Evolutionary conservation across 139 green algal genomes (phyloP).

Genomic region (Chlorella sorokiniana): DNA sequence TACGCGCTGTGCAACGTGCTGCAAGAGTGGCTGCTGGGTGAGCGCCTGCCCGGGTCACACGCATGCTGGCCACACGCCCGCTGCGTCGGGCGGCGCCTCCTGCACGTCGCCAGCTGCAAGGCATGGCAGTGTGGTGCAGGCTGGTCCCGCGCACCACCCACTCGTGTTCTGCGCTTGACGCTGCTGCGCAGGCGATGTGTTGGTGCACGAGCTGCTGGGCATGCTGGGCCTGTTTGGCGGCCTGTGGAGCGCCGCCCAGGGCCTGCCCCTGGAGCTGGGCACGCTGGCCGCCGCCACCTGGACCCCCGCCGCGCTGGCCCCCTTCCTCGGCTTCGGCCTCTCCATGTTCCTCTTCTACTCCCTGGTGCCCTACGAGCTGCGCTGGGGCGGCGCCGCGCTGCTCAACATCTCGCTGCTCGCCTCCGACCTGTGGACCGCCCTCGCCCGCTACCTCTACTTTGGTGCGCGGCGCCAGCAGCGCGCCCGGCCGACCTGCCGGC

Average conservation of each 20-base stretch:
- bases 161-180: neutral
- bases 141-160: neutral
- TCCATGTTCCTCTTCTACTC: constrained; percentile 74
- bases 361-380: constrained; percentile 60
- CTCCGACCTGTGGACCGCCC: constrained; percentile 67
- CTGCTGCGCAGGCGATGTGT: constrained; percentile 30
- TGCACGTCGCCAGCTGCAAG: neutral
- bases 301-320: constrained; percentile 32
- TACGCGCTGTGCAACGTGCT: constrained; percentile 78
- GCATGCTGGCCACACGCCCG: neutral
- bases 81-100: neutral
- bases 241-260: constrained; percentile 48
- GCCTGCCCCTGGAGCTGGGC: constrained; percentile 30
- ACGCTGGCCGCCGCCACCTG: constrained; percentile 2
- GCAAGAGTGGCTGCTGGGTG: constrained; percentile 49
- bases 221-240: constrained; percentile 60
- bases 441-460: constrained; percentile 63
- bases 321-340: constrained; percentile 54
- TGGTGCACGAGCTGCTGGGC: constrained; percentile 49
- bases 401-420: constrained; percentile 84
- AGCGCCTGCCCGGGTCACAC: neutral
- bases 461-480: constrained; percentile 17
- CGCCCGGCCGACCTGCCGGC: too few species aligned
- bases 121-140: too few species aligned
- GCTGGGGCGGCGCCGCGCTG: constrained; percentile 61